Base-by-base conservation (phyloP, 2,329 filamentous ascomycete species). In the Fusarium staphyleae region DNA sequence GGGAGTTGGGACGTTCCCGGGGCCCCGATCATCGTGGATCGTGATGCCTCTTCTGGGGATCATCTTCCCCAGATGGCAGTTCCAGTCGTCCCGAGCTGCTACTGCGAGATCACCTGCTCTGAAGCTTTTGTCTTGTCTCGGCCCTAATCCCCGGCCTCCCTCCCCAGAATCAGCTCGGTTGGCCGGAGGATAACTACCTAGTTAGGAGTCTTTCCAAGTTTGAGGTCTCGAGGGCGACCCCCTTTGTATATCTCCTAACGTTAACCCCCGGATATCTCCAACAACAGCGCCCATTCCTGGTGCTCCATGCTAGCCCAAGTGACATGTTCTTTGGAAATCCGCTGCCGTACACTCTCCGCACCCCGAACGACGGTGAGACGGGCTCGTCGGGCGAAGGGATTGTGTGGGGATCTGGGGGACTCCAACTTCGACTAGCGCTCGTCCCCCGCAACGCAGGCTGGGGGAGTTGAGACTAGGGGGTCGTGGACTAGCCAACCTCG, bases 391-490 rank as follows among this genome's bases (percentile, higher is more conserved):
- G 52, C 60, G 62, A 67, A 67, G 46, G 65, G 64, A 64, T 57
- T 40, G 52, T 67, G 64, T 66, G 64, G 64, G 53, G 64, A 66
- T 66, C 50, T 53, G 54, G 59, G 55, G 53, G 62, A 63, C 60
- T 59, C 57, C 55, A 65, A 65, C 62, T 60, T 52, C 33, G 33
- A 22, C 47, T 52, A 57, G 48, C 48, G 54, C 57, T 52, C 51
- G 49, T 62, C 57, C 60, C 62, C 64, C 64, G 58, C 63, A 63
- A 66, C 58, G 30, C 32, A 35, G 35, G 42, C 56, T 57, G 56
- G 61, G 62, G 55, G 34, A 61, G 40, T 19, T 48, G 36, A 44
- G 41, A 33, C 33, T 53, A 33, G 41, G 32, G 39, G 22, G 32
- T 19, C 44, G 52, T 65, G 59, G 62, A 32, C 46, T 37, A 54